Evolutionary conservation across 805 yeast genomes (phyloP).

Genomic region (Saccharomycopsis sp.): DNA sequence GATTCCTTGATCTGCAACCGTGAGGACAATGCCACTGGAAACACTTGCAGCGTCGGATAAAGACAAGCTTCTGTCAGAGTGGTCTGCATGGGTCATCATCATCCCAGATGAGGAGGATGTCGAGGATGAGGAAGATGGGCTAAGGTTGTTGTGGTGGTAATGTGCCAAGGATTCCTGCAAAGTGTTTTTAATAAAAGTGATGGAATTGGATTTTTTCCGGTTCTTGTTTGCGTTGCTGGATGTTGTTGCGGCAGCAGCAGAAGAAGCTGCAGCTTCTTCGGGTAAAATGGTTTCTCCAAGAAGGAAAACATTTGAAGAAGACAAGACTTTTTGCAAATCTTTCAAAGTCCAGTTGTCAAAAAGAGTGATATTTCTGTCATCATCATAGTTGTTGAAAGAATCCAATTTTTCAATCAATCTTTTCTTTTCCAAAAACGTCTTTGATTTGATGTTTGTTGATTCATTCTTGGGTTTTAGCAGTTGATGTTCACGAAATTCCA

Average conservation of each 20-base stretch:
- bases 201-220: conserved; percentile 11
- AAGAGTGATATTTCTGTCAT: conserved; percentile 3
- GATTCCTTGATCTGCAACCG: conserved; percentile 19
- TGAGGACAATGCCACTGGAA: conserved; percentile 12
- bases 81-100: neutral
- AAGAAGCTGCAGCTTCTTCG: neutral
- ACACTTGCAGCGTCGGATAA: conserved; percentile 4
- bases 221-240: neutral
- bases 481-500: neutral
- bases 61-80: neutral
- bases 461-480: neutral
- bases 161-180: conserved; percentile 14
- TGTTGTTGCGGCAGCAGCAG: conserved; percentile 1
- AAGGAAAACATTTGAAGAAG: neutral
- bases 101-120: conserved; percentile 1
- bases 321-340: conserved; percentile 11
- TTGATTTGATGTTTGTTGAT: neutral
- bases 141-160: conserved; percentile 6
- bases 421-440: conserved; percentile 1
- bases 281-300: conserved; percentile 2
- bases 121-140: neutral
- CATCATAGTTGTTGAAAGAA: conserved; percentile 4
- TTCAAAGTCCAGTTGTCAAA: conserved; percentile 7
- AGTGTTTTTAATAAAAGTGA: conserved; percentile 13
- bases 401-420: conserved; percentile 7